Base-by-base conservation (phyloP, 371 early-diverging fungal species). In the Modicella reniformis region DNA sequence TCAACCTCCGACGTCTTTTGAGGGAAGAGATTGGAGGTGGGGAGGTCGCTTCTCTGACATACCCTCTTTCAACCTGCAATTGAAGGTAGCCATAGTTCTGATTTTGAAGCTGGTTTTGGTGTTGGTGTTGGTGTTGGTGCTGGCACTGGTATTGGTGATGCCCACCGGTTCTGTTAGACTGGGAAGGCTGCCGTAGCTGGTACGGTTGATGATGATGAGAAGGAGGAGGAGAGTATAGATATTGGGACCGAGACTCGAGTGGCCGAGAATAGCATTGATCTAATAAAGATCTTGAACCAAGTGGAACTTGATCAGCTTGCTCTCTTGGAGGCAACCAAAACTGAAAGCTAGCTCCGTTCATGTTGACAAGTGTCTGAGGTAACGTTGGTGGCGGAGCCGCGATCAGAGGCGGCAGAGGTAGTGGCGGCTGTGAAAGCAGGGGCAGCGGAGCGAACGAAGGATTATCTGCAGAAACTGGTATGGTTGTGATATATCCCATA, bases 1-100 rank as follows among this genome's bases (percentile, higher is more conserved):
- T 54, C 30, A 79, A 29, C 25, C 79, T 53, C 3, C 73, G 69
- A 0, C 79, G 72, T 13, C 79, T 62, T 33, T 72, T 72, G 50
- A 65, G 73, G 2, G 47, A 47, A 7, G 63, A 21, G n/a, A 65
- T 26, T 1, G 37, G 52, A 50, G 33, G 44, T 17, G 58, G 29
- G 21, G 62, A 33, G 19, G 33, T 2, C 23, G 60, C 21, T 21
- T 56, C 21, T 13, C 50, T 33, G n/a, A 21, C 37, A n/a, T 19
- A 30, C 44, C 44, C 17, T 12, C 44, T 17, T 17, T 44, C 44
- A 17, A 44, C 44, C 44, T 44, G 6, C 17, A 17, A 6, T 44
- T 3, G 21, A 28, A 37, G 13, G n/a, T 29, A 37, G 26, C 44
- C 44, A 44, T 17, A 32, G 6, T 62, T n/a, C n/a, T n/a, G 53